A percentile compares a stretch with the other conserved stretches of the same genome.
Evolutionary conservation across 441 rosid genomes (phyloP).

Genomic region (Erodium moschatum): DNA sequence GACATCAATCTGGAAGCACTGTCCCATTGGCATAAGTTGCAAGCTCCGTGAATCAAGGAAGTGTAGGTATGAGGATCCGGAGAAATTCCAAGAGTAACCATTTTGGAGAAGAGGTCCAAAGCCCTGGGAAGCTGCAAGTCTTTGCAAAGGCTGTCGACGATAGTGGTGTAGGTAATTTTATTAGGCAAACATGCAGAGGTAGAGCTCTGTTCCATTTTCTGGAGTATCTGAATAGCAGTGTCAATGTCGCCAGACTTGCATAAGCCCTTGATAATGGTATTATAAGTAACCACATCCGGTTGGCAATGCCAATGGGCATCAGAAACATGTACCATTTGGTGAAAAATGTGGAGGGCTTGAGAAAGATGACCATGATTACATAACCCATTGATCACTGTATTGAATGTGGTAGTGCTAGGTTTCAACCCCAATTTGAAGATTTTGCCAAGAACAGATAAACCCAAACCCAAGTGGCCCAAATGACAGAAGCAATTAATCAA

Average conservation of each 20-base stretch:
- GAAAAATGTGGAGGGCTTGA: not conserved
- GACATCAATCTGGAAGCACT: not conserved
- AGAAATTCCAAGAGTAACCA: conserved; percentile 15
- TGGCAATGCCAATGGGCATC: no score
- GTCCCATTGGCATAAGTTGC: conserved; percentile 14
- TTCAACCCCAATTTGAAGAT: not conserved
- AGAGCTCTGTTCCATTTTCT: conserved; percentile 17
- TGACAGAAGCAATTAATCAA: no score
- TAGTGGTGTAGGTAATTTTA: conserved; percentile 13
- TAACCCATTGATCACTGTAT: conserved; percentile 21
- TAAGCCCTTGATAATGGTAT: conserved; percentile 19
- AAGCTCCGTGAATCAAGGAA: conserved; percentile 27
- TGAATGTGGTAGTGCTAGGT: not conserved
- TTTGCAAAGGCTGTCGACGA: conserved; percentile 24
- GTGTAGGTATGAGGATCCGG: conserved; percentile 25
- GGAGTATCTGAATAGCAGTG: conserved; percentile 18
- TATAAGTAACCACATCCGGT: conserved; percentile 15
- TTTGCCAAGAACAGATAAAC: not conserved
- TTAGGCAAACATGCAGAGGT: conserved; percentile 13
- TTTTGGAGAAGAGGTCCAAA: conserved; percentile 17
- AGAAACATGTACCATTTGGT: not conserved
- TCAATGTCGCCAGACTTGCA: conserved; percentile 16
- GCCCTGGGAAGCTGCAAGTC: conserved; percentile 13
- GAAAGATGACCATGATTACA: conserved; percentile 8
- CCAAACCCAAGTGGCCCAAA: not conserved